Evolutionary conservation across 2,329 filamentous ascomycete genomes (phyloP), one percentile per base, ranked within the genome.

Genomic region (Tolypocladium album): DNA sequence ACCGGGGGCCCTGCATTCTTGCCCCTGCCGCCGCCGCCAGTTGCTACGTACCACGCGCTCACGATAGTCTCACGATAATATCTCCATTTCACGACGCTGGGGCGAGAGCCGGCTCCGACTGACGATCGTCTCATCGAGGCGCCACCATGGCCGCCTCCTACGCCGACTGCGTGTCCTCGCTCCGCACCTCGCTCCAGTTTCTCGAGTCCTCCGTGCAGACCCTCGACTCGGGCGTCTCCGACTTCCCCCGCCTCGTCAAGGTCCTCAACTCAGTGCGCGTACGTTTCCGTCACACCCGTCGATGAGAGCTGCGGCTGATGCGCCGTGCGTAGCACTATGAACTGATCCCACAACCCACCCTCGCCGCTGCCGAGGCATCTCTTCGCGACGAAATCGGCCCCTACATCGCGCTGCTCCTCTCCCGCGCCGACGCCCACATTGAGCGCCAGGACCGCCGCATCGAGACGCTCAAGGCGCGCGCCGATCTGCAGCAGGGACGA

Each of bases 331-430:
- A 95, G 88, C 92, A 96, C 76, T 97, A 96, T 75, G 92, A 97
- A 73, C 86, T 96, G 50, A 89, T 96, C 66, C 90, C 92, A 20
- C 90, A 96, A 71, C 85, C 88, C 15, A 89, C 89, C 58, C 84
- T 97, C 53, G 86, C 87, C 62, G 83, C 88, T 63, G 92, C 92
- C 39, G 92, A 97, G 74, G 81, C 89, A 65, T 87, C 90, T 5
- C 84, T 97, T 22, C 88, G 92, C 67, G 89, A 90, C 68, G 92
- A 96, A 71, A 94, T 96, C 66, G 87, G 88, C n/a, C 92, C 92
- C 11, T 92, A 91, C 72, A 89, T 96, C 64, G 79, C 87, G 38
- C 83, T 86, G 61, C 84, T 97, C 2, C 85, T 97, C 58, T 83
- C 86, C 63, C 87, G 92, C 65, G 90, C 92, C n/a, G 87, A 91